Evolutionary conservation across 164 flowering plant genomes (phyloP), one percentile per base, ranked within the genome.

Genomic region (Tinospora cordifolia): DNA sequence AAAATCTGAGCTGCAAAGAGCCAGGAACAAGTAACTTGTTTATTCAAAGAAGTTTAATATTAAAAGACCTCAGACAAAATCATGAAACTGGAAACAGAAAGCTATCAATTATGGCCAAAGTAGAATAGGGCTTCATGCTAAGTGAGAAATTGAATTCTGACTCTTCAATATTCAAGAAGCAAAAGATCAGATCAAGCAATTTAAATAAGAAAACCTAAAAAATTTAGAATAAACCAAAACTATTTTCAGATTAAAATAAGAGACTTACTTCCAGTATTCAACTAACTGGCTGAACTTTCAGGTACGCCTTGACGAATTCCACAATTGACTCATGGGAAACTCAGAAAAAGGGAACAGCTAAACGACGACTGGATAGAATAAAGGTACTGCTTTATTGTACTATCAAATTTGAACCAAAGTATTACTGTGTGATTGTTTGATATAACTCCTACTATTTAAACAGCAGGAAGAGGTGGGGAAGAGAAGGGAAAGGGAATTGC

Each of bases 261-360:
- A 39, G 25, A n/a, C 25, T 60, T 59, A 57, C 62, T 71, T 67
- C 24, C 25, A 5, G 49, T 5, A 1, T 71, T 51, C 19, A 14
- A 69, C 74, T 68, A 62, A 72, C 22, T 62, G n/a, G 27, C 38
- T 8, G 11, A 74, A 62, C 21, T 78, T 80, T 65, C 87, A 92
- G 97, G 86, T 84, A 84, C 47, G 85, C 81, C 57, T 84, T 81
- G 79, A 77, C 76, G 71, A 83, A 73, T 22, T 76, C 83, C 8
- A 69, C 71, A 11, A 85, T 88, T 66, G 51, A 72, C 39, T 75
- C 80, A 24, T 92, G 96, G 97, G 93, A 92, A 71, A 81, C 79
- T 25, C 83, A 83, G 74, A 92, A 81, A 79, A 88, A 83, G 78
- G 54, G 58, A 76, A 81, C 70, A 67, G 90, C 89, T 54, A 83